These are phyloP conservation scores for Pseudocercospora fuligena DNA, from an alignment of 2,329 filamentous ascomycete genomes.

Conservation along the genomic window DNA sequence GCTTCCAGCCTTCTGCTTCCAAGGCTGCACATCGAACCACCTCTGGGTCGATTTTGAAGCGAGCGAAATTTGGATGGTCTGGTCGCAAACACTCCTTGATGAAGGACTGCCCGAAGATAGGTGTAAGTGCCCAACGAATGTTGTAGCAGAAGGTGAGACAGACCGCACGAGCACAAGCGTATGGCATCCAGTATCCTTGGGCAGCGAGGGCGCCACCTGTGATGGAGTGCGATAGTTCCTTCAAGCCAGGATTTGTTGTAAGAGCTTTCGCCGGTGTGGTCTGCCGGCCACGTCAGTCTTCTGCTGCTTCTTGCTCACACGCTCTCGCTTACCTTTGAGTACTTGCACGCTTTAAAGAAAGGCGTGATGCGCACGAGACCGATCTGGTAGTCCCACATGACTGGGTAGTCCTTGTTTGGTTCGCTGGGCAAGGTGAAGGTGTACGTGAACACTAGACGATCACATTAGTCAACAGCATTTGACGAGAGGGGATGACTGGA, in stretches of 20 bases:
- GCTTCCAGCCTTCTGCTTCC: constrained; percentile 47
- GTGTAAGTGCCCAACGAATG: constrained; percentile 84
- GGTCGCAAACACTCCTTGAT: constrained; percentile 70
- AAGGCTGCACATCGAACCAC: constrained; percentile 44
- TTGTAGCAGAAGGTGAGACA: constrained; percentile 87
- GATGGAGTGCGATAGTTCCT: constrained; percentile 90
- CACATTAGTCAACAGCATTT: constrained; percentile 3
- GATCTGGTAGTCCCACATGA: constrained; percentile 98
- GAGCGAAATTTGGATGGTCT: constrained; percentile 61
- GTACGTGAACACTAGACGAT: constrained; percentile 75
- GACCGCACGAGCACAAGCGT: constrained; percentile 79
- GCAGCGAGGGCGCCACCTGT: constrained; percentile 89
- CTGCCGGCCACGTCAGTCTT: constrained; percentile 53
- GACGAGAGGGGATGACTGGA: constrained; percentile 4
- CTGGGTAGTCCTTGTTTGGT: constrained; percentile 56
- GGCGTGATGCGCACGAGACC: constrained; percentile 92
- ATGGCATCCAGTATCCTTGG: constrained; percentile 99
- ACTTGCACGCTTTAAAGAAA: constrained; percentile 89
- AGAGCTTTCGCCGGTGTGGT: constrained; percentile 84
- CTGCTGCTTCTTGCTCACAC: constrained; percentile 12
- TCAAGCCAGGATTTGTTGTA: constrained; percentile 72
- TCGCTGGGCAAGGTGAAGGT: constrained; percentile 73
- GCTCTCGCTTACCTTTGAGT: constrained; percentile 72
- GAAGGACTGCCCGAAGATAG: constrained; percentile 86
- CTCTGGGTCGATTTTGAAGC: constrained; percentile 47